Conservation (phyloP, 1,284 basidiomycete species). For the Amylostereum chailletii region DNA sequence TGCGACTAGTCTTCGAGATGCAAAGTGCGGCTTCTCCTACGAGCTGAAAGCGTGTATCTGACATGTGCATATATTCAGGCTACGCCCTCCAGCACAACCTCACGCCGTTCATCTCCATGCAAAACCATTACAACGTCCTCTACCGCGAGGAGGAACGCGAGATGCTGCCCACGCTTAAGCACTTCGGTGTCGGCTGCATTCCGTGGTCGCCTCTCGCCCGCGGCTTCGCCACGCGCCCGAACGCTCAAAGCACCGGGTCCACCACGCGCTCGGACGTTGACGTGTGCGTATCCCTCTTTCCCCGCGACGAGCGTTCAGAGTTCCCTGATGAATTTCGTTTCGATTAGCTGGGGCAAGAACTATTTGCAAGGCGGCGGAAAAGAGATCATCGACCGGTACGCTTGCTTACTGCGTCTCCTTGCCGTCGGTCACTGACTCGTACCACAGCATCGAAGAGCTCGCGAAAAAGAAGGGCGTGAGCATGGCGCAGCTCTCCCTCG, state of each 20-base stretch:
- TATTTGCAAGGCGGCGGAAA: neutral
- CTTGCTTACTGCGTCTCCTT: neutral
- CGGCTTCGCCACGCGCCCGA: slow-evolving; percentile 26
- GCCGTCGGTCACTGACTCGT: neutral
- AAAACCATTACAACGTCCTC: slow-evolving; percentile 32
- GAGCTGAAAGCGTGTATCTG: neutral
- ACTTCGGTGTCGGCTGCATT: slow-evolving; percentile 17
- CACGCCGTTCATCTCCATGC: slow-evolving; percentile 45
- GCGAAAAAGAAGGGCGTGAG: slow-evolving; percentile 23
- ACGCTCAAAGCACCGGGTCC: slow-evolving; percentile 7
- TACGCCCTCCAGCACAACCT: slow-evolving; percentile 27
- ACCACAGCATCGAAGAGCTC: slow-evolving; percentile 25
- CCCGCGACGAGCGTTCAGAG: neutral
- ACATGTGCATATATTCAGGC: slow-evolving; percentile 23
- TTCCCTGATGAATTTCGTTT: neutral
- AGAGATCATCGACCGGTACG: slow-evolving; percentile 4
- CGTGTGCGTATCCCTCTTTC: slow-evolving; percentile 5
- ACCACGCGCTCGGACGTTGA: slow-evolving; percentile 19
- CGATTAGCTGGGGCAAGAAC: neutral
- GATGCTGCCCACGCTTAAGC: slow-evolving; percentile 33
- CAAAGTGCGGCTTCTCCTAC: neutral
- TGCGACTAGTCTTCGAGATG: neutral
- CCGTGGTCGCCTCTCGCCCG: slow-evolving; percentile 31
- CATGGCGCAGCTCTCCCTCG: slow-evolving; percentile 28
- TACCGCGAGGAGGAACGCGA: slow-evolving; percentile 44